Base-by-base conservation (phyloP, 2,329 filamentous ascomycete species). In the Exophiala sideris region DNA sequence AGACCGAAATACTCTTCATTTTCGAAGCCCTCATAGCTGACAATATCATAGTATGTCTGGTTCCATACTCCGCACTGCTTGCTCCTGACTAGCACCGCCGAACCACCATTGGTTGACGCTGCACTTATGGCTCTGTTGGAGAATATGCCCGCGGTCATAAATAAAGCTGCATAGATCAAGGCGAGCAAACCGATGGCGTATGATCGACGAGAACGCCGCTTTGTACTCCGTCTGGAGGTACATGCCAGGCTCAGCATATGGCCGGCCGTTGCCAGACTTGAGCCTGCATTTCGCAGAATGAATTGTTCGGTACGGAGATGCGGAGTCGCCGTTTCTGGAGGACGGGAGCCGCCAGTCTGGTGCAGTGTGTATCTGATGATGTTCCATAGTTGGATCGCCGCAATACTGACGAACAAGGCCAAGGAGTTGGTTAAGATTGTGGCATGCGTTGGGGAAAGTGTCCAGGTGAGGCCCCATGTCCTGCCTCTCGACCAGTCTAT, bases 281-380 rank as follows among this genome's bases (percentile, higher is more conserved):
- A 32, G 21, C 46, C 35, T 39, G 59, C 46, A 41, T 61, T 60
- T 41, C 61, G 48, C 24, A 63, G 45, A n/a, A 63, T 57, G 45
- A 52, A 14, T 45, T 62, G 60, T 32, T 61, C 48, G 40, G 56
- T 57, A 12, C 36, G 29, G 33, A 40, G 56, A 47, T 56, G 55
- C n/a, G 58, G 50, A n/a, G 59, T 47, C 18, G 39, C 34, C 14
- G 48, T 44, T 16, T 50, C 29, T 11, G 42, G 41, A 16, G 40
- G 24, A 18, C n/a, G 29, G 11, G 38, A 21, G 10, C 58, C 35
- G 16, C 56, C 18, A 4, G 34, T 32, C 38, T 58, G 56, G 40
- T 62, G 50, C 2, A 62, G 14, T 4, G 14, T 36, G 39, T 51
- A 61, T 39, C 52, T 38, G 8, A 62, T 21, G 39, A 64, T 58